Percentiles rank a stretch among this genome's conserved stretches.
These are phyloP conservation scores for Alternaria infectoria DNA, from an alignment of 2,329 filamentous ascomycete genomes.

Conservation along the genomic window DNA sequence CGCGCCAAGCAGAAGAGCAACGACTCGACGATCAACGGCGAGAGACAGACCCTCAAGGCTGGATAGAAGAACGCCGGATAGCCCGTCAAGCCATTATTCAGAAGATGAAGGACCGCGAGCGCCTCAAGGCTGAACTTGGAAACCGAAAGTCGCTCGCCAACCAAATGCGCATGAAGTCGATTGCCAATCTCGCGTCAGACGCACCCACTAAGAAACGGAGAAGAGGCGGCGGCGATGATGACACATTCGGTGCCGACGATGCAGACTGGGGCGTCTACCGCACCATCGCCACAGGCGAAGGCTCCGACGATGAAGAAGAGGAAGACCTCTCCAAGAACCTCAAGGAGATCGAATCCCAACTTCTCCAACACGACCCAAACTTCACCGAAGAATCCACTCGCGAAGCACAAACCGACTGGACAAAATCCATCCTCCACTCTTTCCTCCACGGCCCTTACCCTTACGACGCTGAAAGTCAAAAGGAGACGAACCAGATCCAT, in stretches of 20 bases:
- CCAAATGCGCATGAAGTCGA: constrained; percentile 97
- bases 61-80: constrained; percentile 82
- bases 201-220: constrained; percentile 81
- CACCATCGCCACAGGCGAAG: constrained; percentile 81
- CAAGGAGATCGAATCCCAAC: constrained; percentile 79
- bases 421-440: constrained; percentile 85
- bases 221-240: constrained; percentile 86
- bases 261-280: constrained; percentile 98
- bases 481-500: constrained; percentile 85
- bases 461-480: constrained; percentile 79
- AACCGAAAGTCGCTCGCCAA: constrained; percentile 96
- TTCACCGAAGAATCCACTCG: constrained; percentile 93
- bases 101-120: constrained; percentile 91
- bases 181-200: constrained; percentile 94
- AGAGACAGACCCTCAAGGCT: constrained; percentile 81
- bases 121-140: constrained; percentile 90
- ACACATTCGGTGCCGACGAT: constrained; percentile 95
- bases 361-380: constrained; percentile 82
- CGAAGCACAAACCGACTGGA: constrained; percentile 94
- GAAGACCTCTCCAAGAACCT: constrained; percentile 79
- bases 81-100: constrained; percentile 74
- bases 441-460: constrained; percentile 88
- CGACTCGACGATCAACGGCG: constrained; percentile 82
- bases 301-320: constrained; percentile 88
- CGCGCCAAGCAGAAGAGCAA: constrained; percentile 80